Percentiles rank a stretch among this genome's conserved stretches.
These are phyloP conservation scores for Cantharellus anzutake DNA, from an alignment of 768 basidiomycete species.

Conservation along the genomic window DNA sequence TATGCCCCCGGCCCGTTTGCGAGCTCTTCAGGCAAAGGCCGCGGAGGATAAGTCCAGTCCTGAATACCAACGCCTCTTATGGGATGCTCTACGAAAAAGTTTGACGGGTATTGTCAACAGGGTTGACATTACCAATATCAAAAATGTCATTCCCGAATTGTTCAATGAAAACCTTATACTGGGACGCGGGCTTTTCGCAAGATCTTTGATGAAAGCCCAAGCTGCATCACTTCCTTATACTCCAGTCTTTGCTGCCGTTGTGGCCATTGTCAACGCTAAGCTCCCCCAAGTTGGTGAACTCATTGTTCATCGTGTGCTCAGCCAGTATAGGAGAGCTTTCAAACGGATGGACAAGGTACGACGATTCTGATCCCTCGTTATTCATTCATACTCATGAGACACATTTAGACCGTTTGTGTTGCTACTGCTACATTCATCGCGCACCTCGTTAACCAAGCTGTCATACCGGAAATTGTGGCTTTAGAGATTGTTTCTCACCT, in stretches of 20 bases:
- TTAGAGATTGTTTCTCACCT: constrained; percentile 92
- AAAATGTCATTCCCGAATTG: constrained; percentile 75
- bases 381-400: background rate
- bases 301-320: constrained; percentile 70
- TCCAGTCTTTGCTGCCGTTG: constrained; percentile 86
- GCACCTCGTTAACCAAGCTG: constrained; percentile 58
- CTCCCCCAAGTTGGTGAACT: constrained; percentile 92
- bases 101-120: constrained; percentile 99
- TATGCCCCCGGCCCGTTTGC: constrained; percentile 82
- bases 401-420: constrained; percentile 63
- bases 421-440: constrained; percentile 75
- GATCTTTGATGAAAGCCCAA: constrained; percentile 97
- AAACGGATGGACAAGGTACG: constrained; percentile 94
- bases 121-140: constrained; percentile 94
- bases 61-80: constrained; percentile 88
- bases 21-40: constrained; percentile 77
- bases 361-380: constrained; percentile 2
- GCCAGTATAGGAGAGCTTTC: constrained; percentile 86
- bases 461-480: constrained; percentile 86
- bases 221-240: constrained; percentile 94
- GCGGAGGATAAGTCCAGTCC: constrained; percentile 59
- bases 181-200: constrained; percentile 77
- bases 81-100: constrained; percentile 94
- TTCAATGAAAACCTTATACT: constrained; percentile 89
- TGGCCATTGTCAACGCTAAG: constrained; percentile 92